phyloP scores from a whole-genome alignment of 805 yeast genomes.

The Huiozyma sinensis region DNA sequence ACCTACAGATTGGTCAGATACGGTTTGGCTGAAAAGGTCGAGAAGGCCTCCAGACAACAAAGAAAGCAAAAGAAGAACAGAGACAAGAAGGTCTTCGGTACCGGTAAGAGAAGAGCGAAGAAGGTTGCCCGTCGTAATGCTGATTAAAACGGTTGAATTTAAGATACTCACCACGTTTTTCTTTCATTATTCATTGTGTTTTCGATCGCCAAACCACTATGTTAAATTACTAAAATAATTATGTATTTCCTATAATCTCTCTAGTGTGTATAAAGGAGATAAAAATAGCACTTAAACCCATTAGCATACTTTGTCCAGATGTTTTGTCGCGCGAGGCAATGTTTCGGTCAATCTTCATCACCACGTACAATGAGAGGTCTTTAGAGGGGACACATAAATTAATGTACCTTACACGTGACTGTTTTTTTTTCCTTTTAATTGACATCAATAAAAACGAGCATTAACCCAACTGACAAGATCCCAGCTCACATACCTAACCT shows the following conservation, averaged over 20 bases:
- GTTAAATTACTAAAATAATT: not conserved
- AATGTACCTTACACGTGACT: too few species aligned
- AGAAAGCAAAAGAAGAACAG: constrained; percentile 99
- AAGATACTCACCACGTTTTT: not conserved
- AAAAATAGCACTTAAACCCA: not conserved
- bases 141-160: constrained; percentile 38
- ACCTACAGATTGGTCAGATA: constrained; percentile 97
- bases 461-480: too few species aligned
- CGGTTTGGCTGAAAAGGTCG: constrained; percentile 93
- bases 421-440: too few species aligned
- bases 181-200: constrained; percentile 1
- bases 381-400: too few species aligned
- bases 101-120: constrained; percentile 91
- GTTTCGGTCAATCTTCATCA: not conserved
- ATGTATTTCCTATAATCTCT: not conserved
- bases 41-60: constrained; percentile 98
- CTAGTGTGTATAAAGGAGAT: not conserved
- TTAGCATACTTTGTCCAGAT: too few species aligned
- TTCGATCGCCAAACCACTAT: not conserved
- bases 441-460: too few species aligned
- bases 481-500: too few species aligned
- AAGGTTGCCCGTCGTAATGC: constrained; percentile 83
- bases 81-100: constrained; percentile 98
- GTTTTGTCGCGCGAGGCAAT: too few species aligned
- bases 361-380: not conserved